Evolutionary conservation across 129 eudicot species (phyloP).

Genomic region (Smallanthus sonchifolius): DNA sequence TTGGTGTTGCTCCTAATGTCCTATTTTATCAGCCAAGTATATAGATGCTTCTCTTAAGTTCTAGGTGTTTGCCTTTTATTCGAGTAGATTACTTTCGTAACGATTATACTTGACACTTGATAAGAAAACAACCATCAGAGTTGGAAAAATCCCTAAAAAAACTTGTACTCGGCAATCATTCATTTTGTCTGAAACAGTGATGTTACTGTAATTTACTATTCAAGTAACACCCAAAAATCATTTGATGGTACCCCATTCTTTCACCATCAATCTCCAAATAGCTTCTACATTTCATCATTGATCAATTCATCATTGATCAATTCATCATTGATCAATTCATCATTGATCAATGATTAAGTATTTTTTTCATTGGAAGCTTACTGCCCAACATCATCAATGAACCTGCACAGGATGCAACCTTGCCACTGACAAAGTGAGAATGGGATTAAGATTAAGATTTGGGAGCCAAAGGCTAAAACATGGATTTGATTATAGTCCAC

Average conservation of each 20-base stretch:
- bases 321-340: no score
- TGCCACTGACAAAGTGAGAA: neutral
- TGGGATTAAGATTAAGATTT: neutral
- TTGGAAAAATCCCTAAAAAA: neutral
- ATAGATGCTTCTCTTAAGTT: neutral
- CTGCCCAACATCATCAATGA: neutral
- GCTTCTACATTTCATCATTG: neutral
- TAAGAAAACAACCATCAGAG: neutral
- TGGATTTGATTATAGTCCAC: neutral
- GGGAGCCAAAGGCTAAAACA: neutral
- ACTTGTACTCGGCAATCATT: neutral
- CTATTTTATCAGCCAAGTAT: neutral
- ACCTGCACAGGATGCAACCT: neutral
- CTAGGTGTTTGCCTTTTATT: neutral
- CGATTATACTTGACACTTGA: neutral
- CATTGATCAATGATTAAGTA: neutral
- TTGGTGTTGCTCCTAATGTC: neutral
- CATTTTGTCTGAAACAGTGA: neutral
- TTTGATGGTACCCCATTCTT: neutral
- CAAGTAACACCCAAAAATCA: neutral
- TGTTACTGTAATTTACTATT: neutral
- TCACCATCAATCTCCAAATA: neutral
- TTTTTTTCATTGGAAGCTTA: neutral
- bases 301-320: no score
- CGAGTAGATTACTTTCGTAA: neutral